phyloP scores from a whole-genome alignment of 2,329 filamentous ascomycete species.

The Rutstroemia sp. region DNA sequence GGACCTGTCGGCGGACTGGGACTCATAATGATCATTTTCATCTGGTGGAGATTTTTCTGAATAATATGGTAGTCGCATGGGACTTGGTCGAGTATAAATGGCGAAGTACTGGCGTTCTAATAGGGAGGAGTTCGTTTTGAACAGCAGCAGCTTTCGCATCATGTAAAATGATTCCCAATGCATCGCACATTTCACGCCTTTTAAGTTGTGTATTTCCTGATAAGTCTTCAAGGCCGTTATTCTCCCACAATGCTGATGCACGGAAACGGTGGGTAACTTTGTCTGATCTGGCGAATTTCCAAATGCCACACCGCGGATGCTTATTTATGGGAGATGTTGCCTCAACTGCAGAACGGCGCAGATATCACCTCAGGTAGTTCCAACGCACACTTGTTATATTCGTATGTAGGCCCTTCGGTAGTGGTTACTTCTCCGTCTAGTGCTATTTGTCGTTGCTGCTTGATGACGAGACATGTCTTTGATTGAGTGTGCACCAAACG shows the following conservation, averaged over 20 bases:
- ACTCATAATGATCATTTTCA: constrained; percentile 75
- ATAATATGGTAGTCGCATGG: background rate
- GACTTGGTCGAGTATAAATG: background rate
- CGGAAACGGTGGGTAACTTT: background rate
- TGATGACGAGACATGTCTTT: too few species aligned
- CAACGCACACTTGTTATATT: too few species aligned
- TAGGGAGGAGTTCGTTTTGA: constrained; percentile 1
- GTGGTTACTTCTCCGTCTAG: too few species aligned
- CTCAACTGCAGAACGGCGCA: too few species aligned
- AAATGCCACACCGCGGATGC: too few species aligned
- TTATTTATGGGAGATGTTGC: too few species aligned
- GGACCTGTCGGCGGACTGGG: constrained; percentile 79
- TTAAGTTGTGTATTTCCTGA: background rate
- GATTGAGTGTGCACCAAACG: too few species aligned
- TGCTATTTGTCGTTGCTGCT: too few species aligned
- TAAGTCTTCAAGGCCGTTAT: background rate
- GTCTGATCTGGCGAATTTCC: too few species aligned
- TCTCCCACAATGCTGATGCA: background rate
- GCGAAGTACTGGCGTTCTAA: constrained; percentile 1
- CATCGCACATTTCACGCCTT: background rate
- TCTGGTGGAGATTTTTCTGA: constrained; percentile 92
- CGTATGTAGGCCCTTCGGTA: too few species aligned
- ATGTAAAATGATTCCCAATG: constrained; percentile 13
- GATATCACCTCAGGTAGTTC: too few species aligned
- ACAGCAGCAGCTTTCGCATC: background rate